A percentile compares a stretch with the other conserved stretches of the same genome.
Evolutionary conservation across 345 rosid genomes (phyloP).

Genomic region (Acer campestre): DNA sequence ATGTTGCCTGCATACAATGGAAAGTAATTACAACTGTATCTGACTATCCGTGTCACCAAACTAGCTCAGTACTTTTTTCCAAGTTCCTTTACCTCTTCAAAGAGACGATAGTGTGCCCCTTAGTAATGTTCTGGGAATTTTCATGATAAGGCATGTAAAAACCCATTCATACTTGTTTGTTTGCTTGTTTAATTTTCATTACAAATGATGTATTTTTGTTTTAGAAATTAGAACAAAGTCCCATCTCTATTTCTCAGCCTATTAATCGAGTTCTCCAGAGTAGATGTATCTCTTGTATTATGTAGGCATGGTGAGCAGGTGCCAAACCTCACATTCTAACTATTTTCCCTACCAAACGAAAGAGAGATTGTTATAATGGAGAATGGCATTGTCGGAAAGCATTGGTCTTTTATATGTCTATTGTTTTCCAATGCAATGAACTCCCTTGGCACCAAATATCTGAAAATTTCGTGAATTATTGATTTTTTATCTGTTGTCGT

Average conservation of each 20-base stretch:
- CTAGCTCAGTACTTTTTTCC: background rate
- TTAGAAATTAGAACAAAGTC: background rate
- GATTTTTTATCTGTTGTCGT: too few species aligned
- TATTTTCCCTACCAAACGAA: background rate
- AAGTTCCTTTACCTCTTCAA: background rate
- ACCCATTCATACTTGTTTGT: background rate
- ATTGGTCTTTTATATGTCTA: too few species aligned
- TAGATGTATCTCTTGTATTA: background rate
- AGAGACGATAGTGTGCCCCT: slow-evolving; percentile 2
- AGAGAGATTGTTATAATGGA: background rate
- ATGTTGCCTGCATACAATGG: background rate
- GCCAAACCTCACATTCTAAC: background rate
- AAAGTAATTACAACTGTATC: background rate
- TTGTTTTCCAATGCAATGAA: background rate
- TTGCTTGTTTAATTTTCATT: background rate
- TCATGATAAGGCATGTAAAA: background rate
- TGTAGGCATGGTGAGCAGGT: background rate
- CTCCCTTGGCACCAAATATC: too few species aligned
- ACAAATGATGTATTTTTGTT: background rate
- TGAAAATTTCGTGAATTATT: too few species aligned
- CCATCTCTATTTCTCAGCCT: background rate
- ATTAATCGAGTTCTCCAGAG: background rate
- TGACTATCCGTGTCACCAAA: background rate
- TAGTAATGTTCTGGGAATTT: background rate
- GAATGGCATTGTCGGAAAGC: too few species aligned